Percentiles rank a stretch among this genome's conserved stretches.
Conservation (phyloP, 208 protist genomes). For the Leishmania braziliensis region DNA sequence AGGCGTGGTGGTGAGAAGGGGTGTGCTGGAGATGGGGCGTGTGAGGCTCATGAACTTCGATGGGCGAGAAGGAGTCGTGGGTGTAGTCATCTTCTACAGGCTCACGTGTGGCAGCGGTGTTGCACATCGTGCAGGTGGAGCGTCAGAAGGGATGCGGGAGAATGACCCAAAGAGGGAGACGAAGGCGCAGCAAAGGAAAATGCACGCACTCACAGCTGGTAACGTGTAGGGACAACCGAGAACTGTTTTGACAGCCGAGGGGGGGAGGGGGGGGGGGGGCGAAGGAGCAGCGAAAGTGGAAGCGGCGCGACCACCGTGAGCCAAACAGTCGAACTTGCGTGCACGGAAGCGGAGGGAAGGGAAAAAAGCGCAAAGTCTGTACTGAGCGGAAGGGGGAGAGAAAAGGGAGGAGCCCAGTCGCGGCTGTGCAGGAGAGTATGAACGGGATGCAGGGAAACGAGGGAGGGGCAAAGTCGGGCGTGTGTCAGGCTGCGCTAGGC, state of each 20-base stretch:
- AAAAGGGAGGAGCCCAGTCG: background rate
- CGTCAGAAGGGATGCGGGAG: background rate
- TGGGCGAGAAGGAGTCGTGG: background rate
- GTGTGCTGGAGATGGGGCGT: background rate
- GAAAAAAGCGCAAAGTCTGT: no score
- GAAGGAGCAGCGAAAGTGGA: background rate
- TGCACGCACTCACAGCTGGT: background rate
- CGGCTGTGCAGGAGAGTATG: background rate
- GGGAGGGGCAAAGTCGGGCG: background rate
- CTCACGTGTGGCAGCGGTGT: background rate
- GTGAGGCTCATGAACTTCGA: background rate
- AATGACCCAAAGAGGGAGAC: background rate
- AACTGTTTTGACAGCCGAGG: no score
- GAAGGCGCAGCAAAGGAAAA: background rate
- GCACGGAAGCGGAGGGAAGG: background rate
- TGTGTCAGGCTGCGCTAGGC: background rate
- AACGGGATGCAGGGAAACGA: background rate
- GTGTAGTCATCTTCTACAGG: background rate
- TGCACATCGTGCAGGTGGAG: background rate
- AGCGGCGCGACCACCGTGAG: background rate
- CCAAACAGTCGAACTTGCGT: background rate
- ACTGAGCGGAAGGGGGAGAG: no score
- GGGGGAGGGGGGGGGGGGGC: background rate
- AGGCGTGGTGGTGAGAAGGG: slow-evolving; percentile 9
- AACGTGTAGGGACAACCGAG: no score